Evolutionary conservation across 257 asterid species (phyloP), one percentile per base, ranked within the genome.

Genomic region (Solanum phureja): DNA sequence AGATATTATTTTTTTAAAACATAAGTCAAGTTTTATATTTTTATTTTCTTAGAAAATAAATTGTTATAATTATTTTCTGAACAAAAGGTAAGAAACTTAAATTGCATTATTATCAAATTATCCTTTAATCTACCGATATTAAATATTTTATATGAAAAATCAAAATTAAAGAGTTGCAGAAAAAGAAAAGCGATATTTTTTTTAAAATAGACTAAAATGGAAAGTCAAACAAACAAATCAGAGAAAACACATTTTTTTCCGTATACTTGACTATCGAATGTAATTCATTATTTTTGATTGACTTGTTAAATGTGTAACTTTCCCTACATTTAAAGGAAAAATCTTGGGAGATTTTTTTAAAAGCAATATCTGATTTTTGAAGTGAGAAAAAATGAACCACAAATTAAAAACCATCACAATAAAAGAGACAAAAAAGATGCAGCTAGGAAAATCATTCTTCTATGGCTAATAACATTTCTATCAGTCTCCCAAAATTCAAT

Each of bases 71-170:
- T 56, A 56, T 56, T 16, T 56, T 56, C n/a, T 56, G 1, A 56
- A 56, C 23, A 6, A 56, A 56, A 56, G n/a, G 64, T 56, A 56
- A 56, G 64, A 56, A 16, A 56, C 64, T 56, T 6, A 56, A 56
- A 56, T 1, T 16, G 19, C 5, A 14, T 49, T 49, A 49, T 14
- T 14, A 49, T 16, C 7, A 49, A 14, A 49, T 0, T 5, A 14
- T 49, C 3, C 8, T 14, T 49, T 49, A 49, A 49, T 49, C 21
- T 14, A 0, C 0, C 21, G 8, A 1, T 1, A 0, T 49, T 14
- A 14, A 49, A 0, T 49, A 49, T 49, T 49, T 49, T 49, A 14
- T 49, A 49, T 6, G 23, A 49, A 14, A 49, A 49, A 0, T 49
- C 21, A 49, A 49, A 49, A 49, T 14, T 49, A 49, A 49, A 14